Percentiles rank a stretch among this genome's conserved stretches.
These are phyloP conservation scores for Solanum medicagineum DNA, from an alignment of 257 asterid species.

Conservation along the genomic window DNA sequence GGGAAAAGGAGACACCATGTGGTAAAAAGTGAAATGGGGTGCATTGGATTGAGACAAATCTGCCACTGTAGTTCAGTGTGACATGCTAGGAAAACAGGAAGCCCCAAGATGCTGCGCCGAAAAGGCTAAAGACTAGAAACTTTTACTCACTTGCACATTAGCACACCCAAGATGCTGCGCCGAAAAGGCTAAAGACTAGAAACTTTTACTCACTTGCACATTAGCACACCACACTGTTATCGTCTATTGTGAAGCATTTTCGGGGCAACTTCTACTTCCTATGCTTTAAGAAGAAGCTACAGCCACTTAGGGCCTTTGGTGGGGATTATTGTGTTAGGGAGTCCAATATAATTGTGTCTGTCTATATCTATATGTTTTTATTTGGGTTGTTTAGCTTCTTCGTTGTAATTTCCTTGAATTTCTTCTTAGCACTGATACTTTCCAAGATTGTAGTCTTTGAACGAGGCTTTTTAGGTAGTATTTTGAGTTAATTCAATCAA, in stretches of 20 bases:
- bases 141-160: background rate
- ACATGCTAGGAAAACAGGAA: no score
- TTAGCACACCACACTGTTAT: background rate
- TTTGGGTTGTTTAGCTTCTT: background rate
- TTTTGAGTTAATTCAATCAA: background rate
- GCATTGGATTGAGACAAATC: no score
- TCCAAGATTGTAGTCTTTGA: background rate
- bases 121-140: background rate
- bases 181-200: background rate
- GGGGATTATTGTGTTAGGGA: no score
- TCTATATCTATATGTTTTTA: background rate
- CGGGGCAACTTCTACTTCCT: background rate
- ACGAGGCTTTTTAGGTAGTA: background rate
- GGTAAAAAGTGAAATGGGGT: no score
- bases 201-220: background rate
- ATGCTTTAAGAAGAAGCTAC: no score
- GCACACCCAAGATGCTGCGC: background rate
- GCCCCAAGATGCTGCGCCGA: no score
- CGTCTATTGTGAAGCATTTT: background rate
- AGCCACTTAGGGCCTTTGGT: no score
- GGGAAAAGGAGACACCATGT: background rate
- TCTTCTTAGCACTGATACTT: background rate
- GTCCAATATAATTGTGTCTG: no score
- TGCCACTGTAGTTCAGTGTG: no score
- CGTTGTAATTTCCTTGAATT: background rate